Evolutionary conservation across 352 stramenopile species (phyloP).

Genomic region (Phytophthora quininea): DNA sequence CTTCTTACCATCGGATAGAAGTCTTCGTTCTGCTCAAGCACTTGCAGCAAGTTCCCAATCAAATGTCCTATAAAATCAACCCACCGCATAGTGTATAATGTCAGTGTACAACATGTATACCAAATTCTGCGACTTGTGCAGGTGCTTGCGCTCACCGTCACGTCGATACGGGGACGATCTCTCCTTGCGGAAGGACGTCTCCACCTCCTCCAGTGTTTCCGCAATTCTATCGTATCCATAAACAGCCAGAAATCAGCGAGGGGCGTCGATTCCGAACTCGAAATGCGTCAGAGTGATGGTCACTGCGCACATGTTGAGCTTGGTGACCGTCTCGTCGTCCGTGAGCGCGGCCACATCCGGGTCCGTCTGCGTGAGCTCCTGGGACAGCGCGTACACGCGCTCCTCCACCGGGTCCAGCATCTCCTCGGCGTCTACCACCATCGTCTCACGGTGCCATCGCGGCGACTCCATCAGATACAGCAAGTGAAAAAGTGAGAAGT

Average conservation of each 20-base stretch:
- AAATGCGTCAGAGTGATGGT: constrained; percentile 5
- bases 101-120: constrained; percentile 1
- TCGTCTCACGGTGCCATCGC: constrained; percentile 32
- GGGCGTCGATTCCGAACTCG: constrained; percentile 9
- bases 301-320: constrained; percentile 69
- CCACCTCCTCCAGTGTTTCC: constrained; percentile 78
- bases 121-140: not conserved
- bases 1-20: constrained; percentile 79
- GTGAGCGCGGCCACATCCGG: constrained; percentile 41
- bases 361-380: constrained; percentile 63
- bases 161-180: constrained; percentile 70
- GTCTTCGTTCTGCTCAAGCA: constrained; percentile 84
- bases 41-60: constrained; percentile 76
- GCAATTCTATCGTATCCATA: constrained; percentile 54
- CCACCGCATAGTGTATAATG: constrained; percentile 5
- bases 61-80: constrained; percentile 52
- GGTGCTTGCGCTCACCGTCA: constrained; percentile 48
- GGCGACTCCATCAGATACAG: constrained; percentile 18
- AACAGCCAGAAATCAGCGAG: constrained; percentile 7
- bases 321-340: constrained; percentile 68
- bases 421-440: constrained; percentile 44
- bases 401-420: constrained; percentile 63
- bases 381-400: constrained; percentile 63
- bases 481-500: not conserved
- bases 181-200: constrained; percentile 80